Evolutionary conservation across 2,329 filamentous ascomycete species (phyloP).

Genomic region (Fusarium tjaetaba): DNA sequence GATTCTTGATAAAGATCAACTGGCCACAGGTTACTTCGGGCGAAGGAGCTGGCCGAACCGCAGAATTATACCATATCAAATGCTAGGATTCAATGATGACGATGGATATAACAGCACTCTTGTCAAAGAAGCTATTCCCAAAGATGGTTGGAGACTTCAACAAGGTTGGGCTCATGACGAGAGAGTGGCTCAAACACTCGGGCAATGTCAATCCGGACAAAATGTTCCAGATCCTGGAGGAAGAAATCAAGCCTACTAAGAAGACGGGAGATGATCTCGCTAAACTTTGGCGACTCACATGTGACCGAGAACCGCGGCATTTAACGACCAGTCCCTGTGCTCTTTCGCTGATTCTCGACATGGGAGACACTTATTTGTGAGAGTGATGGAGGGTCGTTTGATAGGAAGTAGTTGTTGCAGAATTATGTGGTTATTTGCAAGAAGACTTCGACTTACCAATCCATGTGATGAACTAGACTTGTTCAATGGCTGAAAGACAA

Average conservation of each 20-base stretch:
- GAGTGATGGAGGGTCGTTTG: not conserved
- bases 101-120: not conserved
- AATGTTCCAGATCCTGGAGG: not conserved
- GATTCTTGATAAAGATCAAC: not conserved
- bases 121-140: not conserved
- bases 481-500: not conserved
- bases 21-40: not conserved
- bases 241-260: not conserved
- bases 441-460: not conserved
- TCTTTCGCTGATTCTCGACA: not conserved
- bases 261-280: too few species aligned
- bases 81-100: not conserved
- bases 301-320: not conserved
- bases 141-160: not conserved
- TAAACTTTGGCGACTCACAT: not conserved
- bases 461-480: not conserved
- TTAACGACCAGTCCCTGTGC: fast-evolving
- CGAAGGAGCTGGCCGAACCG: not conserved
- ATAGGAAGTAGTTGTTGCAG: not conserved
- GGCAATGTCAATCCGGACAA: fast-evolving
- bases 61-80: not conserved
- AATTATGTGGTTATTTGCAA: not conserved
- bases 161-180: not conserved
- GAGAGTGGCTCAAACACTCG: not conserved
- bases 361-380: not conserved